Conservation (phyloP, 441 rosid genomes). For the Corymbia calophylla region DNA sequence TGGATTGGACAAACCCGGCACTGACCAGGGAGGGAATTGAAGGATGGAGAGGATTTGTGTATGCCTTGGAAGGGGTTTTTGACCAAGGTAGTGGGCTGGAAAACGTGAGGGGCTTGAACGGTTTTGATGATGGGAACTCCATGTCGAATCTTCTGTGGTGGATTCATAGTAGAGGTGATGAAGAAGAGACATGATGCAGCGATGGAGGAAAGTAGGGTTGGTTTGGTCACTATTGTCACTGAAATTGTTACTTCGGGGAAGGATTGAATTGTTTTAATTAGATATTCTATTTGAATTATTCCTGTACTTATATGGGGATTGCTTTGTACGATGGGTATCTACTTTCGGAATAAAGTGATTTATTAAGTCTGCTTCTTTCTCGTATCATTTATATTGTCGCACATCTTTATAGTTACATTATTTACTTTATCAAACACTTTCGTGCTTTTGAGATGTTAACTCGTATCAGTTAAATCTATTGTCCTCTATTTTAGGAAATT, state of each 20-base stretch:
- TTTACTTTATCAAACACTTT: too few species aligned
- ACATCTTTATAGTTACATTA: too few species aligned
- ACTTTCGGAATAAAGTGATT: neutral
- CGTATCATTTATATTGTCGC: too few species aligned
- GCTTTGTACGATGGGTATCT: neutral
- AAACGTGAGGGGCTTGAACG: conserved; percentile 44
- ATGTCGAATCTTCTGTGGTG: conserved; percentile 81
- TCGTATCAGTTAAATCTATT: too few species aligned
- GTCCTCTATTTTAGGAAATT: too few species aligned
- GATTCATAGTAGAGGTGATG: conserved; percentile 60
- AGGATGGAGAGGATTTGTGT: conserved; percentile 91
- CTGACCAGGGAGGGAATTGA: conserved; percentile 58
- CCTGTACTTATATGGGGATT: neutral
- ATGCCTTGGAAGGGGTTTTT: conserved; percentile 67
- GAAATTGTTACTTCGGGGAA: neutral
- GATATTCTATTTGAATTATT: neutral
- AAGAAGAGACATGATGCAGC: conserved; percentile 12
- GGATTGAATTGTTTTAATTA: neutral
- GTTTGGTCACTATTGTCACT: conserved; percentile 66
- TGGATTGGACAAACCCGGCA: conserved; percentile 76
- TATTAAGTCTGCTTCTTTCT: too few species aligned
- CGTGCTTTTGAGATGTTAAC: too few species aligned
- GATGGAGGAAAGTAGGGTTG: conserved; percentile 60
- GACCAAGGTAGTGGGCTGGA: conserved; percentile 49
- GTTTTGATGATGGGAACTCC: conserved; percentile 76